A percentile compares a stretch with the other conserved stretches of the same genome.
phyloP scores from a whole-genome alignment of 2,329 filamentous ascomycete genomes.

The Fusarium longipes region DNA sequence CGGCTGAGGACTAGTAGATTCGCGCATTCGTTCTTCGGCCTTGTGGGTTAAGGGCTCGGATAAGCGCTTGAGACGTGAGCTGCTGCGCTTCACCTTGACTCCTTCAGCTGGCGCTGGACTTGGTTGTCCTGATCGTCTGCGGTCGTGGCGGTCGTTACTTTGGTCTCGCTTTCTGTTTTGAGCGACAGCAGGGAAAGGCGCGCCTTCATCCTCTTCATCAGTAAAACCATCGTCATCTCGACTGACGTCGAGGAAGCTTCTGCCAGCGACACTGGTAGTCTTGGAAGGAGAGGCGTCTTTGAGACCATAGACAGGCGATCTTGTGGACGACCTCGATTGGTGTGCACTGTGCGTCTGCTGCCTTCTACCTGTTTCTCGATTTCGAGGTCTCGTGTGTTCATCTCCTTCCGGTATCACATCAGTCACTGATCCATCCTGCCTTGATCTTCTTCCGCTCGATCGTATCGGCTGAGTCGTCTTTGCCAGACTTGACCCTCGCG shows the following conservation, averaged over 20 bases:
- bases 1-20: conserved; percentile 45
- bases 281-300: conserved; percentile 40
- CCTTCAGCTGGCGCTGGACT: conserved; percentile 61
- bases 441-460: conserved; percentile 62
- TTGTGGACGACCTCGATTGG: conserved; percentile 24
- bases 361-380: conserved; percentile 37
- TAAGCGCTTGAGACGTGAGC: conserved; percentile 68
- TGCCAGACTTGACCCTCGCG: conserved; percentile 74
- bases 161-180: conserved; percentile 66
- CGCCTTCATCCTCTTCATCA: conserved; percentile 67
- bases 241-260: conserved; percentile 44
- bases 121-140: conserved; percentile 60
- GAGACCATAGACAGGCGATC: conserved; percentile 36
- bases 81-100: conserved; percentile 63
- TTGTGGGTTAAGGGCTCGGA: conserved; percentile 61
- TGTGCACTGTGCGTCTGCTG: conserved; percentile 31
- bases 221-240: conserved; percentile 49
- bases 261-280: conserved; percentile 33
- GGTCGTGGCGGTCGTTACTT: conserved; percentile 59
- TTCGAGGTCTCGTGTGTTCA: conserved; percentile 47
- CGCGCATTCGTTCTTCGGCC: conserved; percentile 51
- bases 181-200: conserved; percentile 75
- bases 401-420: conserved; percentile 58
- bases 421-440: conserved; percentile 54
- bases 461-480: conserved; percentile 67